Conservation (phyloP, 345 rosid genomes). For the Xanthoceras sorbifolium region DNA sequence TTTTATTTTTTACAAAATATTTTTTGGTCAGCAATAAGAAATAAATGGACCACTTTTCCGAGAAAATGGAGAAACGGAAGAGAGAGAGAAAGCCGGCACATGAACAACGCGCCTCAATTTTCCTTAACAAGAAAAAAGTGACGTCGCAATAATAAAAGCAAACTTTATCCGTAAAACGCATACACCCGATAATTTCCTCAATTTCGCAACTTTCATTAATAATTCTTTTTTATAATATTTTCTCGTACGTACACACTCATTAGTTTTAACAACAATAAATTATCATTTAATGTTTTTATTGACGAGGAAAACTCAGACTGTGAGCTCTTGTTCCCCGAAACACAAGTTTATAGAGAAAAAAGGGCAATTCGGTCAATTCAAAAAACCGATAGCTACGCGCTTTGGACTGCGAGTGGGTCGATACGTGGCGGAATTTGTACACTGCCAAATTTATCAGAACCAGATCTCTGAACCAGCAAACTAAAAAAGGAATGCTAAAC, state of each 20-base stretch:
- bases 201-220: neutral
- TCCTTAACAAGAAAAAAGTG: neutral
- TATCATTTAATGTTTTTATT: neutral
- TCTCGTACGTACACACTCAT: neutral
- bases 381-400: neutral
- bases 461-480: slow-evolving; percentile 14
- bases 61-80: neutral
- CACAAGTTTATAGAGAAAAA: neutral
- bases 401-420: slow-evolving; percentile 11
- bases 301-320: neutral
- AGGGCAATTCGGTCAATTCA: slow-evolving; percentile 5
- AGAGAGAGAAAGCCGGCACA: slow-evolving; percentile 16
- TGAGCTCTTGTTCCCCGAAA: neutral
- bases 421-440: neutral
- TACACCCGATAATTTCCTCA: neutral
- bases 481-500: slow-evolving; percentile 21
- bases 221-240: neutral
- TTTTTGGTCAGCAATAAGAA: neutral
- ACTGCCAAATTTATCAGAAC: slow-evolving; percentile 17
- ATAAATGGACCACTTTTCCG: slow-evolving; percentile 18
- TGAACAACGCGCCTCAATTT: slow-evolving; percentile 17
- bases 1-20: no score
- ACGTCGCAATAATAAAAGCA: slow-evolving; percentile 3
- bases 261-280: neutral
- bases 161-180: slow-evolving; percentile 2